Evolutionary conservation across 768 basidiomycete genomes (phyloP), one percentile per base, ranked within the genome.

Genomic region (Phaeotremella skinneri): DNA sequence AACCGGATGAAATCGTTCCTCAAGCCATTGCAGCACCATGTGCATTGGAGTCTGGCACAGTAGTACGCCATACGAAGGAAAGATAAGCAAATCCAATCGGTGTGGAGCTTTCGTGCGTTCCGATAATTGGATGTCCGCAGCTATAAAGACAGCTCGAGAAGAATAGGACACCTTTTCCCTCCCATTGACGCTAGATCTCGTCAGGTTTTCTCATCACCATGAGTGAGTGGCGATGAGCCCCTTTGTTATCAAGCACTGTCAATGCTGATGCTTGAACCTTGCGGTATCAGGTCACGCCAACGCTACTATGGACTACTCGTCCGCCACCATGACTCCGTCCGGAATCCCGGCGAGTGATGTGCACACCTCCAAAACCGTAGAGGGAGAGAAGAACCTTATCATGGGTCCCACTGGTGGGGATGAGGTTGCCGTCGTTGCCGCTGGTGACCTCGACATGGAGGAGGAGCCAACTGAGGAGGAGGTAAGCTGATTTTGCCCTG

Each of bases 391-490:
- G 21, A 45, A 13, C 11, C 6, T 13, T 6, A 45, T 45, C 43
- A 45, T 23, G 11, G 43, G 43, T 45, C 11, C 21, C 7, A 9
- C 21, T 7, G 43, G 13, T 45, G 43, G 43, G 7, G 43, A 45
- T 45, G 43, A 45, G 9, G 20, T 45, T 20, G 43, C 43, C 6
- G 43, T 29, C 49, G 32, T 34, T 14, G 48, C 56, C 13, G 61
- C 56, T n/a, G 56, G 32, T 9, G 37, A 39, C 17, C 37, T 55
- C 32, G 59, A 65, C 21, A 53, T 62, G 2, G 62, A 50, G 4
- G 57, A 63, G 11, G 62, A 64, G 31, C 70, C 70, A 31, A 69
- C 68, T 20, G 63, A 65, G 23, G 70, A 72, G 60, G 70, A 77
- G 56, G 64, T 61, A 54, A 61, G 65, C 59, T 6, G 9, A 2